Base-by-base conservation (phyloP, 2,329 filamentous ascomycete genomes). In the Calonectria multiphialidica region DNA sequence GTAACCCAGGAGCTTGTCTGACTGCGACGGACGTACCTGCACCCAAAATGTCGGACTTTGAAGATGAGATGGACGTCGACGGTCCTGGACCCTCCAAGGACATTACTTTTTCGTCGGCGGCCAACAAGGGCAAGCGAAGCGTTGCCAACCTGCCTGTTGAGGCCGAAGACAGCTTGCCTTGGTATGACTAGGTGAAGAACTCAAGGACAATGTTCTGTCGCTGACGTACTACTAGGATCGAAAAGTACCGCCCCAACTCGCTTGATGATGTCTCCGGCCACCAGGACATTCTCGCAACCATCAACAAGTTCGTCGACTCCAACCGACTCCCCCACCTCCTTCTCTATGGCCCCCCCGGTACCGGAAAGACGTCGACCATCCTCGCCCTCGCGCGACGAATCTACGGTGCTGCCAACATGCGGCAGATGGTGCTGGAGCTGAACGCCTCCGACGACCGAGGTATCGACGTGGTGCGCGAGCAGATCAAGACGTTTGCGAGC, bases 401-500 rank as follows among this genome's bases (percentile, higher is more conserved):
- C 84, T 99, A 99, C 81, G 97, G 97, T 66, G 86, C 88, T 71
- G 93, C 94, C 75, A 98, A 98, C 84, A 93, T 98, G 92, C 93
- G 96, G 21, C 97, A 99, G 84, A 98, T 99, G 95, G 97, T 99
- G 21, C 90, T 99, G 40, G 97, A 99, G 85, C 91, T 99, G 76
- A 99, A 99, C 83, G 97, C 97, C 47, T 98, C 95, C 61, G 97
- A 99, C 82, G 97, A 99, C 83, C 91, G 97, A 84, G 97, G 97
- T 81, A 99, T 99, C 83, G 97, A 99, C 77, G 97, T 99, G 2
- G 97, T 99, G 69, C 91, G 96, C 76, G 97, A 99, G 86, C 97
- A 99, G 85, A 99, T 99, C 90, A 99, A 98, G 89, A 99, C 97
- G 0, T 99, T 99, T 86, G 96, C 95, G 47, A 97, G 94, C 78